Evolutionary conservation across 2,329 filamentous ascomycete genomes (phyloP).

Genomic region (Xylariaceae sp.): DNA sequence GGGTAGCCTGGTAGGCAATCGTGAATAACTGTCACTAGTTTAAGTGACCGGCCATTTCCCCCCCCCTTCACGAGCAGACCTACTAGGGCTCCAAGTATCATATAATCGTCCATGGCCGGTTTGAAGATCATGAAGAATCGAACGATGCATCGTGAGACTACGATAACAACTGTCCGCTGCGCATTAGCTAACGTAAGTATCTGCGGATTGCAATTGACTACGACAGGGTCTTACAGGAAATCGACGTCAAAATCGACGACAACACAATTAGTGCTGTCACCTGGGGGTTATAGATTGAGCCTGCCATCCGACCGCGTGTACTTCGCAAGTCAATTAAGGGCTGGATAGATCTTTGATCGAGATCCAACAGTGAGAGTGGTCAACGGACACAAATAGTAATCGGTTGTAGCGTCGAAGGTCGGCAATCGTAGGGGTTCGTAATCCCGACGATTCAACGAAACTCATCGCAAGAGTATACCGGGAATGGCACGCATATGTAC

Average conservation of each 20-base stretch:
- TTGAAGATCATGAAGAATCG: slow-evolving; percentile 34
- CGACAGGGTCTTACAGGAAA: slow-evolving; percentile 26
- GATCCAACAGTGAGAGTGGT: background rate
- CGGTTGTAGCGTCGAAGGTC: background rate
- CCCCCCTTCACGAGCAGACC: background rate
- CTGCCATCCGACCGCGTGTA: slow-evolving; percentile 5
- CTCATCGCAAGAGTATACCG: background rate
- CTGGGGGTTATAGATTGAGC: slow-evolving; percentile 18
- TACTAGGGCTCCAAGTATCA: slow-evolving; percentile 35
- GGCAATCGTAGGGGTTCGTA: background rate
- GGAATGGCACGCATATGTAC: slow-evolving; percentile 1
- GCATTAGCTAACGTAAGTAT: background rate
- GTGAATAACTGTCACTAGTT: slow-evolving; percentile 27
- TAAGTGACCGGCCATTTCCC: background rate
- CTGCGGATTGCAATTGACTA: no score
- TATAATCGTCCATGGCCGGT: slow-evolving; percentile 33
- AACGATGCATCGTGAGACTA: slow-evolving; percentile 26
- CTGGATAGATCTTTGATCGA: background rate
- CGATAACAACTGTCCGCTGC: slow-evolving; percentile 23
- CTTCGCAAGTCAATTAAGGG: background rate
- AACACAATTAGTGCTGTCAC: slow-evolving; percentile 27
- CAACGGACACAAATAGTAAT: background rate
- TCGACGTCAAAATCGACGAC: slow-evolving; percentile 29
- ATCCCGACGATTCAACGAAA: no score
- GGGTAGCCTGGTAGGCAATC: slow-evolving; percentile 31